Conservation (phyloP, 2,329 filamentous ascomycete genomes). For the Septoria petroselini region DNA sequence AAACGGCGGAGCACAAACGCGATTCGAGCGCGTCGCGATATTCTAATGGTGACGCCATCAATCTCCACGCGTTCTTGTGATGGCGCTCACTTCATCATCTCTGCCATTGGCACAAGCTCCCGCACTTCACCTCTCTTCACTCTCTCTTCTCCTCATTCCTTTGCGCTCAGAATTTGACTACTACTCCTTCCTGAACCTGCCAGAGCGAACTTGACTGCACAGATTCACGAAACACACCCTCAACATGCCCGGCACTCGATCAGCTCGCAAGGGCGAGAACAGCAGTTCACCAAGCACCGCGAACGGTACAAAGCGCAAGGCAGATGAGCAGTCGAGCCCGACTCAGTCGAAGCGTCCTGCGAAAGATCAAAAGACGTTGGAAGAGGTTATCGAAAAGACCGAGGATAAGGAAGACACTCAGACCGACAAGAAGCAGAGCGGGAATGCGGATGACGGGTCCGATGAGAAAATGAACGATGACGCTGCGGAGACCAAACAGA, state of each 20-base stretch:
- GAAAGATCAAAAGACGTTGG: constrained; percentile 53
- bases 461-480: constrained; percentile 35
- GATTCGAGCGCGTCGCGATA: constrained; percentile 7
- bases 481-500: constrained; percentile 18
- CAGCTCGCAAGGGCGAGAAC: constrained; percentile 14
- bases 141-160: background rate
- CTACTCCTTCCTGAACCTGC: background rate
- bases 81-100: constrained; percentile 7
- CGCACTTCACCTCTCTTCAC: background rate
- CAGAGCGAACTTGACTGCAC: background rate
- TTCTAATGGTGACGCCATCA: constrained; percentile 1
- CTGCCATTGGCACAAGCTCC: constrained; percentile 3
- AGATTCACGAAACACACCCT: background rate
- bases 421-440: constrained; percentile 11
- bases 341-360: constrained; percentile 41
- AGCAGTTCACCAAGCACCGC: constrained; percentile 3
- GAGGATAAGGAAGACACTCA: background rate
- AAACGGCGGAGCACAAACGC: background rate
- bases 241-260: constrained; percentile 17
- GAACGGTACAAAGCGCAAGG: constrained; percentile 21
- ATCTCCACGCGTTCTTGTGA: background rate
- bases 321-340: constrained; percentile 22
- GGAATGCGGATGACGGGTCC: constrained; percentile 18
- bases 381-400: constrained; percentile 42
- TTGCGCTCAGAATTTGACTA: background rate